A percentile compares a stretch with the other conserved stretches of the same genome.
phyloP scores from a whole-genome alignment of 495 filamentous ascomycete species.

The Aspergillus taichungensis region DNA sequence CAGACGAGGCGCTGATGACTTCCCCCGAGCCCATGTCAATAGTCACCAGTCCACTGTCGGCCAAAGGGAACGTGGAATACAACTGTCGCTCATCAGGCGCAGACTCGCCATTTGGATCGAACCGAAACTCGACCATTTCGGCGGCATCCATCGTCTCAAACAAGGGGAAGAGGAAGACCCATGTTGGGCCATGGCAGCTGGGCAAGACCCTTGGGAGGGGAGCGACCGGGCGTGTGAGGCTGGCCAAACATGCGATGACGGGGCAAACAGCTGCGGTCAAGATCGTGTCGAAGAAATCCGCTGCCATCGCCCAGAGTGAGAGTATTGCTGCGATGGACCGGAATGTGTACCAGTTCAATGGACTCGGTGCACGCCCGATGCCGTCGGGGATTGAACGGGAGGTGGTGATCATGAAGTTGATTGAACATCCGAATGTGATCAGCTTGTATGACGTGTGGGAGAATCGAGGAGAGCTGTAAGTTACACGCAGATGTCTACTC shows the following conservation, averaged over 20 bases:
- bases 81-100: conserved; percentile 45
- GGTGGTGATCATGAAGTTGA: conserved; percentile 90
- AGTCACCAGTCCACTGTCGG: conserved; percentile 22
- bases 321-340: conserved; percentile 68
- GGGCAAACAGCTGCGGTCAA: conserved; percentile 81
- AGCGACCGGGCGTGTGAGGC: conserved; percentile 71
- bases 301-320: conserved; percentile 59
- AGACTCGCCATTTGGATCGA: conserved; percentile 45
- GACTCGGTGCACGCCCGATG: conserved; percentile 51
- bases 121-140: conserved; percentile 66
- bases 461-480: conserved; percentile 85
- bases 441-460: conserved; percentile 94
- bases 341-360: conserved; percentile 33
- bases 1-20: conserved; percentile 19
- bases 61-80: conserved; percentile 36
- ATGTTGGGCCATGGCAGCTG: conserved; percentile 83
- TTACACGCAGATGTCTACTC: conserved; percentile 2
- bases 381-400: conserved; percentile 85
- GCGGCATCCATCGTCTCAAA: conserved; percentile 54
- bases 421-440: conserved; percentile 89
- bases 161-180: conserved; percentile 59
- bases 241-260: conserved; percentile 67
- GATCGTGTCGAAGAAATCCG: conserved; percentile 74
- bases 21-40: conserved; percentile 31
- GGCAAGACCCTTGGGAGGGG: conserved; percentile 81